These are phyloP conservation scores for Apiospora koreana DNA, from an alignment of 2,329 filamentous ascomycete genomes.

Conservation along the genomic window DNA sequence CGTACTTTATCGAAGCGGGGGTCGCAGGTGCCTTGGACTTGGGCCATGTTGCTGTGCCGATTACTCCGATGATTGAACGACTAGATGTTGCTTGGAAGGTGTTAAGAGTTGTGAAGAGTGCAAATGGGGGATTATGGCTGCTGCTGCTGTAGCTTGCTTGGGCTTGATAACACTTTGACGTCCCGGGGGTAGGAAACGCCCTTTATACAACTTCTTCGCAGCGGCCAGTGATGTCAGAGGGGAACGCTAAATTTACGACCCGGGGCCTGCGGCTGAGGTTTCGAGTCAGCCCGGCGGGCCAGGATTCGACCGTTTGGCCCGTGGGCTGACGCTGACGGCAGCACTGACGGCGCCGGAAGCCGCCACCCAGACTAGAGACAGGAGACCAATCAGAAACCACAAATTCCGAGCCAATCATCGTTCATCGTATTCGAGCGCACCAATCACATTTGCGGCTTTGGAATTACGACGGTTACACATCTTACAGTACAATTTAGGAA, in stretches of 20 bases:
- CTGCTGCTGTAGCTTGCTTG: no score
- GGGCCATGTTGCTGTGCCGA: slow-evolving; percentile 11
- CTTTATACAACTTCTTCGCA: neutral
- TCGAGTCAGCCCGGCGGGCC: neutral
- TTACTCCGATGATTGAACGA: neutral
- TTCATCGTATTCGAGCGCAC: neutral
- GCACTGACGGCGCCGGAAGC: neutral
- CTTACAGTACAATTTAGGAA: no score
- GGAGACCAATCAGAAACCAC: neutral
- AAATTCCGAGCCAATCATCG: neutral
- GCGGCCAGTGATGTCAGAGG: no score
- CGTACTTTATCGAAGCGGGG: slow-evolving; percentile 37
- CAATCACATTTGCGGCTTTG: neutral
- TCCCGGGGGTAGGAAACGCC: no score
- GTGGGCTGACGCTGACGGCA: neutral
- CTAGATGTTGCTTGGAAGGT: no score
- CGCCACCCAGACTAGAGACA: neutral
- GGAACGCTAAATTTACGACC: neutral
- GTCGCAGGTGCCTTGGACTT: slow-evolving; percentile 37
- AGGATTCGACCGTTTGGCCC: neutral
- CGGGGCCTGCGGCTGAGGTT: neutral
- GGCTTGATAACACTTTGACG: no score
- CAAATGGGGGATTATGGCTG: neutral
- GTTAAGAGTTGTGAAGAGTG: no score
- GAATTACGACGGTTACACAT: neutral